phyloP scores from a whole-genome alignment of 1,284 basidiomycete species.

The Somion occarium region DNA sequence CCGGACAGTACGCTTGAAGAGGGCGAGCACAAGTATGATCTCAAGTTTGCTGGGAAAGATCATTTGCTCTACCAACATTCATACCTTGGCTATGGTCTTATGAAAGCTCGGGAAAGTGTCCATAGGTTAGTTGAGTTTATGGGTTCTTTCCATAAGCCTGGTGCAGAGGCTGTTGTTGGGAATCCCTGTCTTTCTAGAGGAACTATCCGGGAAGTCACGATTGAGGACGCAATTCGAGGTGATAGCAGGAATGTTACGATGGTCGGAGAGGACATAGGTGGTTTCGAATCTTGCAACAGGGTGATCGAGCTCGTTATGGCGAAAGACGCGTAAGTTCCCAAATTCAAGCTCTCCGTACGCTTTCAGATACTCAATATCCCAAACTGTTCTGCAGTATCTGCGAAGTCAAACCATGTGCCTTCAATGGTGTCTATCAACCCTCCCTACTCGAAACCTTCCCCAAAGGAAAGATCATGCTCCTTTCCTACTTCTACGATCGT shows the following conservation, averaged over 20 bases:
- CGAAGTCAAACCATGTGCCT: constrained; percentile 88
- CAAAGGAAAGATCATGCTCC: constrained; percentile 71
- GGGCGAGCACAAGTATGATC: constrained; percentile 92
- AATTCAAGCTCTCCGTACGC: constrained; percentile 1
- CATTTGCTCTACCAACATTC: constrained; percentile 91
- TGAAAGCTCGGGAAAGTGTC: constrained; percentile 83
- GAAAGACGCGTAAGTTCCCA: constrained; percentile 77
- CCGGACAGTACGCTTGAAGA: constrained; percentile 56
- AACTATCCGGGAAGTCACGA: constrained; percentile 59
- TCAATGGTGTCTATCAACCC: constrained; percentile 97
- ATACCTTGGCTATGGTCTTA: constrained; percentile 94
- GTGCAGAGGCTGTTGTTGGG: constrained; percentile 38
- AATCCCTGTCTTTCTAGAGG: constrained; percentile 84
- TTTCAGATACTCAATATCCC: constrained; percentile 7
- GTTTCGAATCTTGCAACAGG: constrained; percentile 83
- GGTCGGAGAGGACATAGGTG: constrained; percentile 75
- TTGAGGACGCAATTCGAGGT: constrained; percentile 56
- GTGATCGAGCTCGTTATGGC: constrained; percentile 91
- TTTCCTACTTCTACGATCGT: constrained; percentile 98
- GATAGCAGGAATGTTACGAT: constrained; percentile 68
- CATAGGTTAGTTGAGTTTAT: constrained; percentile 91
- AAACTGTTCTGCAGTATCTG: constrained; percentile 57
- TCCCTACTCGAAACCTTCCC: constrained; percentile 89
- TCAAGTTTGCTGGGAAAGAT: constrained; percentile 69
- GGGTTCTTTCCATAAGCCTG: constrained; percentile 42